A percentile compares a stretch with the other conserved stretches of the same genome.
phyloP scores from a whole-genome alignment of 2,329 filamentous ascomycete genomes.

The Metarhizium brunneum region DNA sequence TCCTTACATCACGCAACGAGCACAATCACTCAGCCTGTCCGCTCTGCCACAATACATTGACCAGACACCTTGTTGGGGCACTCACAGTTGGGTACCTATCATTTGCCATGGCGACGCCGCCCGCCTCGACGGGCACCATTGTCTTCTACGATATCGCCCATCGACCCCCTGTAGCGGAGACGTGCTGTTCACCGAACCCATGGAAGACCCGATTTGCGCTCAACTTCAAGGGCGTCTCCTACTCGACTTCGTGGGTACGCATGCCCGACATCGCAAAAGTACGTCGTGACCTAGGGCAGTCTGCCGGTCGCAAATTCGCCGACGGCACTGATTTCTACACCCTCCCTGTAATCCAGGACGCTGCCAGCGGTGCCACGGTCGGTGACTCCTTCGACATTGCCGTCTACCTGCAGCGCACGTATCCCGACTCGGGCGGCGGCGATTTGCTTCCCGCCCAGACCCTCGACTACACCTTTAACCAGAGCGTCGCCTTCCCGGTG shows the following conservation, averaged over 20 bases:
- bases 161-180: slow-evolving; percentile 17
- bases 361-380: slow-evolving; percentile 27
- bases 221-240: slow-evolving; percentile 30
- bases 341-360: slow-evolving; percentile 46
- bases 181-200: slow-evolving; percentile 19
- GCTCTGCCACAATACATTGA: too few species aligned
- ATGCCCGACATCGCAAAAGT: slow-evolving; percentile 41
- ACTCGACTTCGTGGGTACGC: slow-evolving; percentile 36
- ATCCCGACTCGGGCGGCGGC: slow-evolving; percentile 28
- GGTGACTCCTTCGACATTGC: slow-evolving; percentile 62
- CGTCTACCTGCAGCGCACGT: slow-evolving; percentile 43
- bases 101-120: neutral
- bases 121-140: slow-evolving; percentile 8
- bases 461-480: slow-evolving; percentile 29
- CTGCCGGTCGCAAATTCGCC: slow-evolving; percentile 41
- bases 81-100: too few species aligned
- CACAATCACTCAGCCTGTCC: too few species aligned
- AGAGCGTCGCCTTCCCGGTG: slow-evolving; percentile 14
- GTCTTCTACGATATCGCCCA: slow-evolving; percentile 33
- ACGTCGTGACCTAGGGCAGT: slow-evolving; percentile 35
- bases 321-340: slow-evolving; percentile 52
- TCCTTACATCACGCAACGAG: too few species aligned
- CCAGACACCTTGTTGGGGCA: too few species aligned
- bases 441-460: slow-evolving; percentile 37
- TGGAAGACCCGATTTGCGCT: slow-evolving; percentile 28